Base-by-base conservation (phyloP, 768 basidiomycete species). In the Rhodosporidiobolus odoratus region DNA sequence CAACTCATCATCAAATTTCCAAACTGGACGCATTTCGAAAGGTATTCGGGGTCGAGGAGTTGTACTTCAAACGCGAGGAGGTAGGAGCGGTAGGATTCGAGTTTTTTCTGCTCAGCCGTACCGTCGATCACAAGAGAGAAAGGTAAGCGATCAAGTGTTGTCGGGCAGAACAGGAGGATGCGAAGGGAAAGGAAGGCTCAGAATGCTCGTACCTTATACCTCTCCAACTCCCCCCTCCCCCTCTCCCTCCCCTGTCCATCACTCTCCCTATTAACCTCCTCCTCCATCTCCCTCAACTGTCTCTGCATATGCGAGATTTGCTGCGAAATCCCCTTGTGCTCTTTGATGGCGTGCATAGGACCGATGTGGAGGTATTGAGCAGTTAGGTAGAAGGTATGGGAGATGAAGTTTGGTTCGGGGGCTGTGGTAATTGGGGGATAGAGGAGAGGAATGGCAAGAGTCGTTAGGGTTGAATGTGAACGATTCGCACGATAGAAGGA, bases 341-440 rank as follows among this genome's bases (percentile, higher is more conserved):
- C 86, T 48, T 87, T 87, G 54, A 94, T 88, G 1, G 92, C 91
- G 78, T 85, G 88, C 74, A 90, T 84, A 69, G 90, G 85, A 5
- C 94, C 95, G 66, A 92, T 88, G 80, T 99, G 95, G 65, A 89
- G 88, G 83, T 89, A 89, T 0, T 92, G 88, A 58, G 90, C 84
- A 13, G 88, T 84, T 53, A 97, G 84, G 82, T 90, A 97, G 82
- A 97, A 98, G 27, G 96, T 86, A 53, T 97, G 88, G 10, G 95
- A 92, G 72, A 97, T 92, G 80, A 99, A 99, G 78, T 96, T 96
- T 4, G 90, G 87, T 9, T 87, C 78, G 5, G 85, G 78, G n/a
- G 84, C 87, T 86, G 76, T 76, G 60, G 5, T 41, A 19, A 54
- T 4, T 9, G 45, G 1, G 17, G 1, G 32, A 25, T 41, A 4